Evolutionary conservation across 139 green algal species (phyloP), one percentile per base, ranked within the genome.

Genomic region (Penium margaritaceum): DNA sequence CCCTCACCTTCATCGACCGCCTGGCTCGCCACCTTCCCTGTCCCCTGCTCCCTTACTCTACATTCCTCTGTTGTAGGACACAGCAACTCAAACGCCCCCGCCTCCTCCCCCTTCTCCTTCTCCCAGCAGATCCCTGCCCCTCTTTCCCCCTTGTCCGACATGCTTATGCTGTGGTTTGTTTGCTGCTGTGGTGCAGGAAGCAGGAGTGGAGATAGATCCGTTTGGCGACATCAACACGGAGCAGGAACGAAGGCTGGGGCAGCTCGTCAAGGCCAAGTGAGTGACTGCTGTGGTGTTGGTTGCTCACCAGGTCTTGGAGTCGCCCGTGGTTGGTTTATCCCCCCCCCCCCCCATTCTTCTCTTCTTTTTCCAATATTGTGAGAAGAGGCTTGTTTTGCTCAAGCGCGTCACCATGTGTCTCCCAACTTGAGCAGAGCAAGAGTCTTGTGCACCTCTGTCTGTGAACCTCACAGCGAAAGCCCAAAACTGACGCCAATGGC

Each of bases 211-310:
- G n/a, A 35, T 91, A 5, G 91, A 96, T 76, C 89, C 90, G 4
- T 57, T 92, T 37, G 92, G 86, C 6, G 94, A 99, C 84, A 82
- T 99, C 0, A 92, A 85, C 85, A 99, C 94, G 0, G 90, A 96
- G 78, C 65, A 88, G 58, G 94, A 99, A 84, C 83, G 89, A 12
- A 65, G 77, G 12, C 86, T 99, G 66, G 94, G 94, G 21, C 81
- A 82, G 61, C 77, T 99, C 3, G 90, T 99, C 9, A 94, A 94
- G 83, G 74, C 93, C 36, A 92, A 96, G 89, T 81, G n/a, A n/a
- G n/a, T n/a, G n/a, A n/a, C n/a, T n/a, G n/a, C n/a, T n/a, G n/a
- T n/a, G n/a, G n/a, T n/a, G n/a, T n/a, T n/a, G n/a, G n/a, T n/a
- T n/a, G n/a, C n/a, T n/a, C n/a, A n/a, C n/a, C n/a, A n/a, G n/a